Conservation (phyloP, 2,329 filamentous ascomycete genomes). For the Apiospora aurea region DNA sequence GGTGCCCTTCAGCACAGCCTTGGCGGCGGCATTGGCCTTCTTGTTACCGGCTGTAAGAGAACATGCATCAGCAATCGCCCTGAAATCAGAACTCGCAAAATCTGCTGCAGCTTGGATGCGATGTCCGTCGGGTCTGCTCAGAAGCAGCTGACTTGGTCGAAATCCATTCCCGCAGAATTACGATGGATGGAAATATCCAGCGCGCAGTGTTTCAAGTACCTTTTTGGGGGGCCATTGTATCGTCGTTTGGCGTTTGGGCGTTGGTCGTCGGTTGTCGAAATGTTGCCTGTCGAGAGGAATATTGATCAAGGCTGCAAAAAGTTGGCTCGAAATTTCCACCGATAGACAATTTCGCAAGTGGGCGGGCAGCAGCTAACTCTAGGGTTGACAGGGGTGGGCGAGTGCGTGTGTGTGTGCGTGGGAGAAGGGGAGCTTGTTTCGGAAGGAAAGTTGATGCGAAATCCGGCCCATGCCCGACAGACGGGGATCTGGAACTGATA, state of each 20-base stretch:
- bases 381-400: conserved; percentile 7
- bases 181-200: neutral
- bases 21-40: conserved; percentile 92
- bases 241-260: neutral
- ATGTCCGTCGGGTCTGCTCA: conserved; percentile 37
- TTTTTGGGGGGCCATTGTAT: conserved; percentile 52
- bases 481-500: neutral
- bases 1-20: conserved; percentile 88
- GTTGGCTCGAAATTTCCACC: conserved; percentile 19
- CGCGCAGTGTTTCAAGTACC: conserved; percentile 47
- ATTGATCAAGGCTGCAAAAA: conserved; percentile 5
- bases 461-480: neutral
- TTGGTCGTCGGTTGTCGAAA: conserved; percentile 27
- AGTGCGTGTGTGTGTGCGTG: neutral
- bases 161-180: conserved; percentile 27
- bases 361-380: conserved; percentile 3
- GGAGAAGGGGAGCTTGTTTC: neutral
- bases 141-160: conserved; percentile 26
- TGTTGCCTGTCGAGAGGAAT: conserved; percentile 22
- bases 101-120: conserved; percentile 74
- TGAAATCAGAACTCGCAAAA: conserved; percentile 73
- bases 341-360: conserved; percentile 22
- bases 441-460: neutral
- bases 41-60: conserved; percentile 66
- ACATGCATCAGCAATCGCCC: conserved; percentile 76